Conservation (phyloP, 805 yeast species). For the Yamadazyma scolyti region DNA sequence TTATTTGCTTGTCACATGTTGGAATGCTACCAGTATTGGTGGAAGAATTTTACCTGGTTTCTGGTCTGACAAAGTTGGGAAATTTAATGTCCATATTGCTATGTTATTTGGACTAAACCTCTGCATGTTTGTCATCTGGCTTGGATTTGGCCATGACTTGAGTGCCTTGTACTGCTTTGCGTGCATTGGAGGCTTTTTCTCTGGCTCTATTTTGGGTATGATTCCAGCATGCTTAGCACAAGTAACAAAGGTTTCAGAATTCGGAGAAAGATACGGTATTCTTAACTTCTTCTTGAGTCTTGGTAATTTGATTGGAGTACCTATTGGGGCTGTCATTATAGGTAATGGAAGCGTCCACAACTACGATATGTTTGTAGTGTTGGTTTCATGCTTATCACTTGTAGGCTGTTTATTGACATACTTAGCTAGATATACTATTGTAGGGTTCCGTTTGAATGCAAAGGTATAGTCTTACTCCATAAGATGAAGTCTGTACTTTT, state of each 20-base stretch:
- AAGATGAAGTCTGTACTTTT: too few species aligned
- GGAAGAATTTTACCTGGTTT: slow-evolving; percentile 58
- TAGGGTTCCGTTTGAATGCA: slow-evolving; percentile 18
- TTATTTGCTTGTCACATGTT: slow-evolving; percentile 42
- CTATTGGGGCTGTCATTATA: slow-evolving; percentile 27
- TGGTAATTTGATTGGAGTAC: slow-evolving; percentile 27
- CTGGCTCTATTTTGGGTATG: slow-evolving; percentile 32
- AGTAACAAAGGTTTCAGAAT: slow-evolving; percentile 42
- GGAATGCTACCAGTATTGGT: slow-evolving; percentile 43
- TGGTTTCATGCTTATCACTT: slow-evolving; percentile 26
- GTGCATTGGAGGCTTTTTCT: slow-evolving; percentile 30
- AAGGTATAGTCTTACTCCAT: slow-evolving; percentile 14
- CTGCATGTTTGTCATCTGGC: slow-evolving; percentile 27
- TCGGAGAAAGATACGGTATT: slow-evolving; percentile 35
- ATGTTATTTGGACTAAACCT: slow-evolving; percentile 25
- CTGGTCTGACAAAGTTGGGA: slow-evolving; percentile 52
- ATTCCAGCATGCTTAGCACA: slow-evolving; percentile 54
- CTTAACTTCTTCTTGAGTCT: slow-evolving; percentile 24
- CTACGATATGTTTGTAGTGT: slow-evolving; percentile 27
- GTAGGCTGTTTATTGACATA: slow-evolving; percentile 27
- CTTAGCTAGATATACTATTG: slow-evolving; percentile 17
- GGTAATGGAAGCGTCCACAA: slow-evolving; percentile 20
- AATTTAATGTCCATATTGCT: slow-evolving; percentile 42
- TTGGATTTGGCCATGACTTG: slow-evolving; percentile 26
- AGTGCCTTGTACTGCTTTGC: slow-evolving; percentile 29